Base-by-base conservation (phyloP, 1,284 basidiomycete species). In the Fistulina hepatica region DNA sequence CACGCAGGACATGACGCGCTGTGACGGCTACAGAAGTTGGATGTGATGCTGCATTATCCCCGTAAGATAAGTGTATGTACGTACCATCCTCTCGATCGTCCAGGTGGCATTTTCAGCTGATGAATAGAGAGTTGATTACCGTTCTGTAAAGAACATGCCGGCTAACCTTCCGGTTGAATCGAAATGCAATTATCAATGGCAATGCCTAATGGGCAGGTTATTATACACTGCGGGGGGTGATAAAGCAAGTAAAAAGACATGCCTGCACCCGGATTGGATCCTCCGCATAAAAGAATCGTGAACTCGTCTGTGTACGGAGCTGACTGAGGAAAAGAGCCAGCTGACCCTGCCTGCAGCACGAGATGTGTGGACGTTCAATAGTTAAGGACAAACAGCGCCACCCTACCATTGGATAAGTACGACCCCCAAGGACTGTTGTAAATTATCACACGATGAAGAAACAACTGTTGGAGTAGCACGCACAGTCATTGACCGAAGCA, bases 321-420 rank as follows among this genome's bases (percentile, higher is more conserved):
- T 37, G 67, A 53, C 46, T 78, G 76, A 5, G 82, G 85, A 12
- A 89, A 60, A 10, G 85, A 54, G 19, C 82, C 69, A 0, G 75
- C 71, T 2, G 80, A 66, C 7, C 81, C n/a, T n/a, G n/a, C n/a
- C n/a, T n/a, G n/a, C n/a, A n/a, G n/a, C n/a, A n/a, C n/a, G n/a
- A n/a, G n/a, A n/a, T n/a, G n/a, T n/a, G n/a, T n/a, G n/a, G n/a
- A n/a, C n/a, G n/a, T n/a, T n/a, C n/a, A n/a, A n/a, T n/a, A n/a
- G n/a, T n/a, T n/a, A n/a, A n/a, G n/a, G n/a, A n/a, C n/a, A n/a
- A n/a, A n/a, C n/a, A n/a, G n/a, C n/a, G n/a, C n/a, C n/a, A n/a
- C n/a, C n/a, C 82, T 51, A 81, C 75, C 51, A 82, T 64, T 2
- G 85, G 85, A 48, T 89, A 90, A 3, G 79, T 80, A 17, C 85